A percentile compares a stretch with the other conserved stretches of the same genome.
phyloP scores from a whole-genome alignment of 352 stramenopile species.

The Phytophthora fragariaefolia region DNA sequence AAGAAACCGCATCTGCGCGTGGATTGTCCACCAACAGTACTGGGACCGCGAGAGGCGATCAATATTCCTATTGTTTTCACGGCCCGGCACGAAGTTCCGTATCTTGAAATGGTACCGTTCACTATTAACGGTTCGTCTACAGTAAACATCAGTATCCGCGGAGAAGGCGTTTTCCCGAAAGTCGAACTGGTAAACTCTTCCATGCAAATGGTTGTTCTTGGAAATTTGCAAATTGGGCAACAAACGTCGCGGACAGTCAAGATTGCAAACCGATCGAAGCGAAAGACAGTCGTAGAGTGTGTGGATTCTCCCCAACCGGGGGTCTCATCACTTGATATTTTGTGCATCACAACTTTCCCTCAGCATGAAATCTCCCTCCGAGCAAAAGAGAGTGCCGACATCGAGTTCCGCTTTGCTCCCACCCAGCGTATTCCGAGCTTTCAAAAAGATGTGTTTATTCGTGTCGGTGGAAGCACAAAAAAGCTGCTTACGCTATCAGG shows the following conservation, averaged over 20 bases:
- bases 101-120: slow-evolving; percentile 91
- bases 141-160: slow-evolving; percentile 73
- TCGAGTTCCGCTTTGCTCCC: slow-evolving; percentile 82
- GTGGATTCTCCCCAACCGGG: slow-evolving; percentile 36
- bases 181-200: slow-evolving; percentile 90
- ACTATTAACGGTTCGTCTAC: slow-evolving; percentile 90
- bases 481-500: slow-evolving; percentile 87
- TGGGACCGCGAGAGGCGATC: slow-evolving; percentile 81
- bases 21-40: slow-evolving; percentile 79
- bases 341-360: slow-evolving; percentile 76
- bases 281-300: slow-evolving; percentile 73
- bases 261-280: slow-evolving; percentile 89
- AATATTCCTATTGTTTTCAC: slow-evolving; percentile 89
- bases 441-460: slow-evolving; percentile 68
- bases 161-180: slow-evolving; percentile 77
- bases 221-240: slow-evolving; percentile 85
- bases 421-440: slow-evolving; percentile 71
- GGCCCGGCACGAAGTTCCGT: slow-evolving; percentile 80
- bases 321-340: slow-evolving; percentile 40
- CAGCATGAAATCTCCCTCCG: slow-evolving; percentile 67
- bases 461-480: slow-evolving; percentile 66
- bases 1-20: slow-evolving; percentile 89
- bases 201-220: slow-evolving; percentile 86
- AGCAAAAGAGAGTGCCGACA: slow-evolving; percentile 76
- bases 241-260: slow-evolving; percentile 71